Evolutionary conservation across 2,329 filamentous ascomycete species (phyloP).

Genomic region (Sporothrix brasiliensis): DNA sequence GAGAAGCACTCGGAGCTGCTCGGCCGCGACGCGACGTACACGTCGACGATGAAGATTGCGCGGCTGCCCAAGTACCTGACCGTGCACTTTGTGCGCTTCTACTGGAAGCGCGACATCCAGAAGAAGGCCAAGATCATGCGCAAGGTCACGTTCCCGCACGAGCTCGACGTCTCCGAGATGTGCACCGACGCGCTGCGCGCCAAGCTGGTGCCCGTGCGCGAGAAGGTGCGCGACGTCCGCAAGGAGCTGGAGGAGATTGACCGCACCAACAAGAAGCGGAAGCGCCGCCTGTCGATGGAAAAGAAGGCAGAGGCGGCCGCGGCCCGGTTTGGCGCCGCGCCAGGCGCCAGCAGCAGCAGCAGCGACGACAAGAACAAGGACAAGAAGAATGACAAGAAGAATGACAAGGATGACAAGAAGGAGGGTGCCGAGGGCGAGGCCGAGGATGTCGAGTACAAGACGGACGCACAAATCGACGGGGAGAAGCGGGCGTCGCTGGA

Average conservation of each 20-base stretch:
- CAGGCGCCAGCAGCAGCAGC: conserved; percentile 40
- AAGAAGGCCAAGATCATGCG: conserved; percentile 99
- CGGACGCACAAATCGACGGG: conserved; percentile 87
- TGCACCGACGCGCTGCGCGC: conserved; percentile 87
- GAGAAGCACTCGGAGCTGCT: conserved; percentile 84
- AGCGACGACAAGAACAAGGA: conserved; percentile 42
- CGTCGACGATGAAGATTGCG: conserved; percentile 86
- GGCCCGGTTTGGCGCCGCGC: not conserved
- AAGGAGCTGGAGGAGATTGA: conserved; percentile 96
- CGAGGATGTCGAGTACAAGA: conserved; percentile 79
- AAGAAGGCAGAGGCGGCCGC: conserved; percentile 47
- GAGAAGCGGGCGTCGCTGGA: conserved; percentile 77
- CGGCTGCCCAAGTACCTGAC: conserved; percentile 93
- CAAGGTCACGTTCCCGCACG: conserved; percentile 93
- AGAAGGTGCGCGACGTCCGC: conserved; percentile 91
- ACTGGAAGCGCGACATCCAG: conserved; percentile 92
- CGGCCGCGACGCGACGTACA: conserved; percentile 79
- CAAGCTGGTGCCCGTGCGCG: conserved; percentile 84
- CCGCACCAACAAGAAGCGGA: conserved; percentile 88
- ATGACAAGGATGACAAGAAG: conserved; percentile 39
- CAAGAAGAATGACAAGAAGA: conserved; percentile 48
- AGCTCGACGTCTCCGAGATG: conserved; percentile 91
- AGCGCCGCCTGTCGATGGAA: conserved; percentile 54
- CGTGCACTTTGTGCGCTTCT: conserved; percentile 97
- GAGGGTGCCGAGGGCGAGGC: conserved; percentile 63